These are phyloP conservation scores for Saccharum spontaneum DNA, from an alignment of 176 grass and related monocot species.

Conservation along the genomic window DNA sequence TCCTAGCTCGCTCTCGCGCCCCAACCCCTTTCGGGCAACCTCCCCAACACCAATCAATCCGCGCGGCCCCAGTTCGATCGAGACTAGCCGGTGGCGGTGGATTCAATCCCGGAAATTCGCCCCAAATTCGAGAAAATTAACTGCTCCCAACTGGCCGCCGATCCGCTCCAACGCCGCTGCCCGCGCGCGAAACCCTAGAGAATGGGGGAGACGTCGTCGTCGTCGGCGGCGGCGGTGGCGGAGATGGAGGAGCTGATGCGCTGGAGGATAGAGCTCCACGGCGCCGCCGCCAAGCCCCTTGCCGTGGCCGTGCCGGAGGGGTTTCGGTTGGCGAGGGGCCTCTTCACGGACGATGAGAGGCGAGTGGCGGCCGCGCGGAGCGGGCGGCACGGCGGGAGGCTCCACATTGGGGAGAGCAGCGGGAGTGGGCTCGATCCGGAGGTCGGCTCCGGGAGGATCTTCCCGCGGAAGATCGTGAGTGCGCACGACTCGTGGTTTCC, in stretches of 20 bases:
- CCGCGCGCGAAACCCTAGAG: constrained; percentile 14
- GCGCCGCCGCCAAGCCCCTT: constrained; percentile 16
- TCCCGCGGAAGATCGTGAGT: constrained; percentile 94
- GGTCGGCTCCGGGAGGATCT: constrained; percentile 66
- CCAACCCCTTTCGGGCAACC: background rate
- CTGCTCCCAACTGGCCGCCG: background rate
- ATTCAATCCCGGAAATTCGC: background rate
- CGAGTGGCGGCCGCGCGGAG: background rate
- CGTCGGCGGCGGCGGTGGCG: background rate
- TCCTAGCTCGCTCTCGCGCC: background rate
- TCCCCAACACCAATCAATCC: background rate
- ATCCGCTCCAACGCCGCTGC: constrained; percentile 15
- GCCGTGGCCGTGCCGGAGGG: background rate
- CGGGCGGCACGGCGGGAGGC: constrained; percentile 13
- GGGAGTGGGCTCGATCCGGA: constrained; percentile 67
- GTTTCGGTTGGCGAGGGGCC: constrained; percentile 48
- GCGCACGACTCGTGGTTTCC: background rate
- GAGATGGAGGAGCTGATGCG: constrained; percentile 24
- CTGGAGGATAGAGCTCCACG: constrained; percentile 72
- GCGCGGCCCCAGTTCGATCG: background rate
- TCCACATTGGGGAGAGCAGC: constrained; percentile 37
- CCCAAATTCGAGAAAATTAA: background rate
- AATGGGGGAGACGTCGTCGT: background rate
- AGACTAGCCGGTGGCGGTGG: background rate
- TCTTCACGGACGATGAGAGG: constrained; percentile 19